These are phyloP conservation scores for Capsella bursapastoris DNA, from an alignment of 345 rosid genomes.

Conservation along the genomic window DNA sequence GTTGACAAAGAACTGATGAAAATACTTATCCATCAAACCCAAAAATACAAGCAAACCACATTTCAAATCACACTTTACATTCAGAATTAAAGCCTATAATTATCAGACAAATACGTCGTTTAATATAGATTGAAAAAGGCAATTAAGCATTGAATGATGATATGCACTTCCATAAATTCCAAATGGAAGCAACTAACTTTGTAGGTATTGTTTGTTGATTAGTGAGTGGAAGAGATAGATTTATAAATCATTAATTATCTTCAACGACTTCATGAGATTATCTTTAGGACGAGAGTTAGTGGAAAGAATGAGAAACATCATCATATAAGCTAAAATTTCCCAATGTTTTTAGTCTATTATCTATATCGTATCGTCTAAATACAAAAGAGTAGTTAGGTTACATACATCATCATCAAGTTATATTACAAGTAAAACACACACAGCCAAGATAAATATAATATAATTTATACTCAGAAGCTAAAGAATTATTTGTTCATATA, in stretches of 20 bases:
- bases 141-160: constrained; percentile 38
- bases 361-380: background rate
- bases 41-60: constrained; percentile 5
- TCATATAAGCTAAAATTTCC: background rate
- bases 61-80: background rate
- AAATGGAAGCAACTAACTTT: constrained; percentile 41
- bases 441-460: background rate
- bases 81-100: constrained; percentile 21
- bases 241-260: constrained; percentile 24
- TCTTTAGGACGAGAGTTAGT: constrained; percentile 36
- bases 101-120: constrained; percentile 6
- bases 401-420: constrained; percentile 27
- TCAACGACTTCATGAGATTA: constrained; percentile 34
- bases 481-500: background rate
- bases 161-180: constrained; percentile 31
- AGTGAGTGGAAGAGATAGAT: constrained; percentile 15
- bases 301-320: constrained; percentile 22
- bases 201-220: constrained; percentile 39
- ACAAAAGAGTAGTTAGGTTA: constrained; percentile 33
- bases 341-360: background rate
- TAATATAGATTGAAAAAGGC: constrained; percentile 7
- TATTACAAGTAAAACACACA: constrained; percentile 22
- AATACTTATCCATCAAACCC: background rate
- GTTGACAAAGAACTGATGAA: background rate
- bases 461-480: background rate